phyloP scores from a whole-genome alignment of 345 rosid genomes.

The Brassica cretica region DNA sequence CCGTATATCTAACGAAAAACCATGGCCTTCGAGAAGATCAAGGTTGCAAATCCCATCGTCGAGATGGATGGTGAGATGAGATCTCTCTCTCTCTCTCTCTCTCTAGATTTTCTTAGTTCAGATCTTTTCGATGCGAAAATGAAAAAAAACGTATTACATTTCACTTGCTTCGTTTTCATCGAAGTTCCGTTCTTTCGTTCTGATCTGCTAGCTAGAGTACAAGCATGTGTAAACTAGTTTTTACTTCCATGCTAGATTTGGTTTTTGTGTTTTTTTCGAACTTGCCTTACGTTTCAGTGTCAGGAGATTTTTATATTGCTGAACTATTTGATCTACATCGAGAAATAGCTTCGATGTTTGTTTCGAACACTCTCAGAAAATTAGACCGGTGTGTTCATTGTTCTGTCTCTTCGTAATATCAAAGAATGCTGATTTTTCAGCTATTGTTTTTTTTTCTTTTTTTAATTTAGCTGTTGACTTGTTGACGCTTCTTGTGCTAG shows the following conservation, averaged over 20 bases:
- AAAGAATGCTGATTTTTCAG: not conserved
- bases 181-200: slow-evolving; percentile 21
- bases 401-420: not conserved
- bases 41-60: slow-evolving; percentile 90
- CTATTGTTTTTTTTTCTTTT: not conserved
- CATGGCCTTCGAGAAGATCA: slow-evolving; percentile 88
- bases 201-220: slow-evolving; percentile 15
- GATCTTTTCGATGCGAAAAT: not conserved
- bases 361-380: not conserved
- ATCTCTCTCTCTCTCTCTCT: slow-evolving; percentile 9
- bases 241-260: slow-evolving; percentile 10
- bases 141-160: not conserved
- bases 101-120: not conserved
- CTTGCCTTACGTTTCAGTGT: not conserved
- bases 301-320: too few relatives aligned
- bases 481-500: too few relatives aligned
- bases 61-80: slow-evolving; percentile 89
- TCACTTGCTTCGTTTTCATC: slow-evolving; percentile 22
- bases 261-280: not conserved
- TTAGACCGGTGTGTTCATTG: not conserved
- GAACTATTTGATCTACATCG: not conserved
- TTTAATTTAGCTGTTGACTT: not conserved
- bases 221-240: not conserved
- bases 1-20: not conserved
- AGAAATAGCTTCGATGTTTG: not conserved